A percentile compares a stretch with the other conserved stretches of the same genome.
phyloP scores from a whole-genome alignment of 2,329 filamentous ascomycete genomes.

The Macroventuria anomochaeta region DNA sequence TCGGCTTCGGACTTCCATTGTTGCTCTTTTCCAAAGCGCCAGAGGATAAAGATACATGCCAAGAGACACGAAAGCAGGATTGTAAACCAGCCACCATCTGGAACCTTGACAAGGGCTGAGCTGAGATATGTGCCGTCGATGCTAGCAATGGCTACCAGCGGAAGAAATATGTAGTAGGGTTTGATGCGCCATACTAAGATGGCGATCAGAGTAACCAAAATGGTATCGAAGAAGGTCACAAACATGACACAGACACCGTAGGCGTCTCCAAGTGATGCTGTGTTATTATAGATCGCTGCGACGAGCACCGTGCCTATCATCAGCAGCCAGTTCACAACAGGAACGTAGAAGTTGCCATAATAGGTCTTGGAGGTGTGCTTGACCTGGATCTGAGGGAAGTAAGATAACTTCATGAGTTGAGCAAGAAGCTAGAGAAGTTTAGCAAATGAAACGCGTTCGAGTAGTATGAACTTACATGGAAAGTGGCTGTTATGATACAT shows the following conservation, averaged over 20 bases:
- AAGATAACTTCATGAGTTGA: slow-evolving; percentile 75
- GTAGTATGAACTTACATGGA: slow-evolving; percentile 59
- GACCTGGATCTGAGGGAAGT: slow-evolving; percentile 78
- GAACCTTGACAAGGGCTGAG: slow-evolving; percentile 74
- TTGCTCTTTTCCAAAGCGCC: slow-evolving; percentile 79
- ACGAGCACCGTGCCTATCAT: slow-evolving; percentile 77
- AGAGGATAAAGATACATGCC: slow-evolving; percentile 71
- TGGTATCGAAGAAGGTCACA: slow-evolving; percentile 79
- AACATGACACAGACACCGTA: slow-evolving; percentile 83
- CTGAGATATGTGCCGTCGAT: slow-evolving; percentile 75
- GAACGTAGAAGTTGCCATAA: slow-evolving; percentile 79
- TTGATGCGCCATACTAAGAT: slow-evolving; percentile 74
- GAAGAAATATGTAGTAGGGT: slow-evolving; percentile 63
- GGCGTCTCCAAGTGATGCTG: slow-evolving; percentile 69
- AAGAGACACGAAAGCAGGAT: slow-evolving; percentile 69
- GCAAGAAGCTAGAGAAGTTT: slow-evolving; percentile 58
- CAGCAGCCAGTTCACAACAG: slow-evolving; percentile 76
- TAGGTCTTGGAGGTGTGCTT: slow-evolving; percentile 74
- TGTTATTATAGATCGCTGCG: slow-evolving; percentile 75
- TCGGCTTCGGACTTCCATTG: slow-evolving; percentile 75
- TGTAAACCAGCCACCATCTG: slow-evolving; percentile 80
- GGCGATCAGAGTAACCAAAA: slow-evolving; percentile 74
- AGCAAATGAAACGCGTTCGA: slow-evolving; percentile 16
- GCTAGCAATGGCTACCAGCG: slow-evolving; percentile 68
- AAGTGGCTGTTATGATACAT: slow-evolving; percentile 78